Evolutionary conservation across 1,139 yeast species (phyloP).

Genomic region (Maudiozyma humilis): DNA sequence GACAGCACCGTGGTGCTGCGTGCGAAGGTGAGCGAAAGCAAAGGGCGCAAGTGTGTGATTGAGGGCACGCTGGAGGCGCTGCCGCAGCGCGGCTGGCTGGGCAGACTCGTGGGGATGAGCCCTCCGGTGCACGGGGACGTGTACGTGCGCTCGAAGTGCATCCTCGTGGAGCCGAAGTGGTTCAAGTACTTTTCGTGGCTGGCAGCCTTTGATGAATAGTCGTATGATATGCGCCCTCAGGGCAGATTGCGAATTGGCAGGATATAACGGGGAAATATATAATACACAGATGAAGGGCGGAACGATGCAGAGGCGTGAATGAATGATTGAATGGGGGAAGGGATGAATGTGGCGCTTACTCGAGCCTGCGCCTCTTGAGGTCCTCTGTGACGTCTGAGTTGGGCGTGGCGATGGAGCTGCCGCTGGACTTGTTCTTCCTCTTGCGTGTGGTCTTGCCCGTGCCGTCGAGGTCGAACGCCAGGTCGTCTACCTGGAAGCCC

Average conservation of each 20-base stretch:
- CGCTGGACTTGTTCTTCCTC: conserved; percentile 27
- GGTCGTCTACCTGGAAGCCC: conserved; percentile 29
- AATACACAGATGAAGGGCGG: no score
- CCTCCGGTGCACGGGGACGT: conserved; percentile 26
- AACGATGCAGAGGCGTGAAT: not conserved
- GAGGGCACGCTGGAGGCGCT: conserved; percentile 52
- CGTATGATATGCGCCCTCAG: no score
- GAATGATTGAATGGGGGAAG: not conserved
- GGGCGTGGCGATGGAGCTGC: conserved; percentile 32
- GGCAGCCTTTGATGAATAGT: not conserved
- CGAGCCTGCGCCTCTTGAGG: conserved; percentile 29
- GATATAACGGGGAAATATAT: not conserved
- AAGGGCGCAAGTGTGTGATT: conserved; percentile 77
- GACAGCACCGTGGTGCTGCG: conserved; percentile 56
- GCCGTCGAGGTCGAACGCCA: conserved; percentile 33
- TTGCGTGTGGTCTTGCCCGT: conserved; percentile 26
- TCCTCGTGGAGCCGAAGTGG: conserved; percentile 75
- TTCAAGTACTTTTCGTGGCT: conserved; percentile 64
- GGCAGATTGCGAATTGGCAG: no score
- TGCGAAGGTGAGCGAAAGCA: conserved; percentile 57
- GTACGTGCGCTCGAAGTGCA: conserved; percentile 51
- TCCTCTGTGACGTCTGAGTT: conserved; percentile 30
- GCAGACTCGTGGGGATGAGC: conserved; percentile 8
- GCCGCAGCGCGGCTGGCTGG: conserved; percentile 6
- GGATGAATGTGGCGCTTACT: conserved; percentile 9